Base-by-base conservation (phyloP, 2,329 filamentous ascomycete species). In the Fusarium sublunatum region DNA sequence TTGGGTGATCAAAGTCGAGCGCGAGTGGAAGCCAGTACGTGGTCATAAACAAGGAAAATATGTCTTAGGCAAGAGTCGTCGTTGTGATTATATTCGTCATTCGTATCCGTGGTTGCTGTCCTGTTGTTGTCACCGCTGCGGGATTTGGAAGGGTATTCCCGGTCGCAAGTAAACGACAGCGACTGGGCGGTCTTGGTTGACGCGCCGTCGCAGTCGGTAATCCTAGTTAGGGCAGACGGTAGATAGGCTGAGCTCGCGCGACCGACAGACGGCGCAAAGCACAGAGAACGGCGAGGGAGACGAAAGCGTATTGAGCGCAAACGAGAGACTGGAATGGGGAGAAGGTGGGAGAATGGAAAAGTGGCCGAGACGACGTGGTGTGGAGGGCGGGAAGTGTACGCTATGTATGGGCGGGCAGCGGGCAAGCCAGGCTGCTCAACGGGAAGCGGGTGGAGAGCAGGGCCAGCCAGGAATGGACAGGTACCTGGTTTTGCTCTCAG, bases 241-340 rank as follows among this genome's bases (percentile, higher is more conserved):
- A 29, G 48, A 50, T 58, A 69, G 34, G 40, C 62, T 58, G 64
- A 61, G 55, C 51, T 60, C 52, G 53, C 59, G 58, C 51, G 42
- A 64, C 67, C 60, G 58, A 53, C 32, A 51, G 46, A 62, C 61
- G 58, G 58, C 57, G 43, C 63, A 70, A 54, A 58, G 49, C 55
- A 67, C 55, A 53, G 48, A 47, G 49, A 44, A 53, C 54, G 50
- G 61, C 65, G 46, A 50, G 44, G 61, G 56, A 67, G 54, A 65
- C 54, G 62, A 57, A 58, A 58, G 53, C 53, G 59, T 63, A 58
- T 70, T 64, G 58, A 53, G 61, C 67, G 66, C 68, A 72, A 72
- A 75, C 62, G 74, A 74, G 67, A 59, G 74, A 76, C 71, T 71
- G 71, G 67, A 70, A 76, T 72, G 59, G 70, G 66, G 64, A 61